Base-by-base conservation (phyloP, 192 early-diverging fungal genomes). In the Powellomyces hirtus region DNA sequence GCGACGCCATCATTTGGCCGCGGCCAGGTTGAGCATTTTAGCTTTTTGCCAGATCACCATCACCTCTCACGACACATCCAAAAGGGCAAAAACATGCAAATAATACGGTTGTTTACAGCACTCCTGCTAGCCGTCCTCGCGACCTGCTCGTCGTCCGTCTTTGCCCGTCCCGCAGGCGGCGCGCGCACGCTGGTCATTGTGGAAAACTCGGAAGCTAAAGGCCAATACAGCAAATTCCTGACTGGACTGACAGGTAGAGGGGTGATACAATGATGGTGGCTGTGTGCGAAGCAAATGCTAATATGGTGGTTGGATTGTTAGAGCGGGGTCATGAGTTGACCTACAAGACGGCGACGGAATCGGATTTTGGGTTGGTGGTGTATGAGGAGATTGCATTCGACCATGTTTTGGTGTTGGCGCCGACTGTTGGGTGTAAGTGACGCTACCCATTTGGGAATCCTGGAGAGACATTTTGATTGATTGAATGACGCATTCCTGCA, bases 341-440 rank as follows among this genome's bases (percentile, higher is more conserved):
- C 18, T 82, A 79, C 37, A 84, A 78, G 50, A 77, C 69, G 18
- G 84, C 87, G 14, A 63, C 76, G 33, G 88, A 88, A 64, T 58
- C 72, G 22, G 70, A 83, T 1, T 65, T 86, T 1, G 63, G 66
- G 7, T 73, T 96, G 50, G 79, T 85, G 62, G 71, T 78, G 14
- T 81, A 80, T 58, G 91, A 80, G 36, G 82, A 84, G 73, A 83
- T 84, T 30, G 71, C 65, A 24, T 96, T 84, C 74, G 90, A 96
- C 74, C 93, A 98, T 52, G 78, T 93, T 31, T 71, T 94, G 22
- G 75, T 94, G 31, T 83, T 98, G 71, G 80, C 93, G 20, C 93
- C 91, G n/a, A 80, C 81, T 13, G 81, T 87, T 35, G 68, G 76
- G 59, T 79, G 89, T 88, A 80, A 75, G 73, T 75, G 22, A 67